Evolutionary conservation across 148 eudicot species (phyloP).

Genomic region (Gaultheria prostrata): DNA sequence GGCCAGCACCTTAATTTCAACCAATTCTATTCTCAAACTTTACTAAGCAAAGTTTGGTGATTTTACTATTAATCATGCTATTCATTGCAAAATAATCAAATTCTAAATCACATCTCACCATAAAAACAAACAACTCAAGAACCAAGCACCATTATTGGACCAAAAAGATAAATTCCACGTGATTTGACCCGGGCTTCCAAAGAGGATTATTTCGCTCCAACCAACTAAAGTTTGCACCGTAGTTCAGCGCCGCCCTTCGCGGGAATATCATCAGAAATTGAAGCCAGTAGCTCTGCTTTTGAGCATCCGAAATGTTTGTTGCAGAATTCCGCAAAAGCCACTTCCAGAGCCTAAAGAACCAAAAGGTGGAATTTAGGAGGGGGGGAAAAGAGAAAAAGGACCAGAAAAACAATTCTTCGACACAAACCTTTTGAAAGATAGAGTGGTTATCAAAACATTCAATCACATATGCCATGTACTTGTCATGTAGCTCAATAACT

Average conservation of each 20-base stretch:
- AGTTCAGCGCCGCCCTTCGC: constrained; percentile 31
- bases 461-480: constrained; percentile 33
- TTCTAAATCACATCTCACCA: too few species aligned
- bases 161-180: too few species aligned
- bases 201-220: constrained; percentile 3
- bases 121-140: too few species aligned
- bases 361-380: not conserved
- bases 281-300: constrained; percentile 33
- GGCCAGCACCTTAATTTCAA: too few species aligned
- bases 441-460: constrained; percentile 31
- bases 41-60: too few species aligned
- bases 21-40: too few species aligned
- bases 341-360: constrained; percentile 29
- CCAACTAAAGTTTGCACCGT: too few species aligned
- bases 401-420: not conserved
- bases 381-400: not conserved
- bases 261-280: constrained; percentile 31
- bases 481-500: constrained; percentile 40
- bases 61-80: too few species aligned
- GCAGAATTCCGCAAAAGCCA: constrained; percentile 33
- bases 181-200: not conserved
- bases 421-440: constrained; percentile 38
- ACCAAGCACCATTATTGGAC: too few species aligned
- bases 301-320: constrained; percentile 29
- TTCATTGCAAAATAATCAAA: too few species aligned